These are phyloP conservation scores for Sindora glabra DNA, from an alignment of 306 rosid species.

Conservation along the genomic window DNA sequence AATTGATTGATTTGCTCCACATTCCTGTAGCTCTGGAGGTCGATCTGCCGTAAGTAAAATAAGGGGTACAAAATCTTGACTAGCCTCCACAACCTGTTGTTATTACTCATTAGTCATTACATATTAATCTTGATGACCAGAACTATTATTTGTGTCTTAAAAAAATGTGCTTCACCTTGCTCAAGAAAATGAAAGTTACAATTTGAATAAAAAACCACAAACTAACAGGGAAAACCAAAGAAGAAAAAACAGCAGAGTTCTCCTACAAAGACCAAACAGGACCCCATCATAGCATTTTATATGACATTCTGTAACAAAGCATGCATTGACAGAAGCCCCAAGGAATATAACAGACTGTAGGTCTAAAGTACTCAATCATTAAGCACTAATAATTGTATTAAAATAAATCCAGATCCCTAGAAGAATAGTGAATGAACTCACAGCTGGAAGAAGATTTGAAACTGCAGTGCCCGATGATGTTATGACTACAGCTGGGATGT, in stretches of 20 bases:
- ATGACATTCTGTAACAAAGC: background rate
- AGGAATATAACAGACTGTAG: background rate
- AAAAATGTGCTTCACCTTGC: constrained; percentile 7
- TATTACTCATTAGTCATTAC: too few species aligned
- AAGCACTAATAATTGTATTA: background rate
- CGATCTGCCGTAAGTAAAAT: constrained; percentile 92
- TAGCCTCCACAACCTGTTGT: constrained; percentile 89
- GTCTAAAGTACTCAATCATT: background rate
- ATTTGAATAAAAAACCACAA: constrained; percentile 3
- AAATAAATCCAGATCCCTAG: background rate
- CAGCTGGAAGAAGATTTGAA: constrained; percentile 97
- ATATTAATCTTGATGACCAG: background rate
- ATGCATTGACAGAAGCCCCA: background rate
- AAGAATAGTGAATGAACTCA: constrained; percentile 34
- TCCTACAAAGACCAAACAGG: background rate
- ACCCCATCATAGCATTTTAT: background rate
- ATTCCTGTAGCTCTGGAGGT: constrained; percentile 74
- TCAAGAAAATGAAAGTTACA: constrained; percentile 7
- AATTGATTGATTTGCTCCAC: constrained; percentile 90
- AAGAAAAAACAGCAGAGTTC: background rate
- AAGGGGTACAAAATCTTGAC: constrained; percentile 89
- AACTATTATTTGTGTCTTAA: constrained; percentile 3
- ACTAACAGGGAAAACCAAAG: background rate
- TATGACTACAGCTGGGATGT: constrained; percentile 79
- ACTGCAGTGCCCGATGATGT: constrained; percentile 97